Evolutionary conservation across 2,329 filamentous ascomycete genomes (phyloP).

Genomic region (Phyllachora maydis): DNA sequence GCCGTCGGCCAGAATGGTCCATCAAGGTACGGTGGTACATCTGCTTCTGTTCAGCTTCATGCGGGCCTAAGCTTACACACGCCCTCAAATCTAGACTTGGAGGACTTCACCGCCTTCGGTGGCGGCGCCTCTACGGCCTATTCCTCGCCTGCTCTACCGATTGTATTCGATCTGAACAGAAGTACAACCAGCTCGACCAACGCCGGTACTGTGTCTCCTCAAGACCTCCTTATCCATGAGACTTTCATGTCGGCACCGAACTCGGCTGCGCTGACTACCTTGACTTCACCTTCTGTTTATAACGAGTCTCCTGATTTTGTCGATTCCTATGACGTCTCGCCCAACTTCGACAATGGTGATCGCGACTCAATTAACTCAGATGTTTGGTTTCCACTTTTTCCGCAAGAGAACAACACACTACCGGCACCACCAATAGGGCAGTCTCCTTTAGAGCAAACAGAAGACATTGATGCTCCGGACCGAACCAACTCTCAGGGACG

Average conservation of each 20-base stretch:
- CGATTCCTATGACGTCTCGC: constrained; percentile 58
- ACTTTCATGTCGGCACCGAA: constrained; percentile 57
- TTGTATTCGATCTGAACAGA: constrained; percentile 26
- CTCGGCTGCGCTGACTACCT: constrained; percentile 59
- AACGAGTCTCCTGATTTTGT: constrained; percentile 55
- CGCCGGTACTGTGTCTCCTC: constrained; percentile 60
- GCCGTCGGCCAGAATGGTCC: constrained; percentile 31
- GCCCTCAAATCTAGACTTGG: constrained; percentile 27
- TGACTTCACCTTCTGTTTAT: constrained; percentile 69
- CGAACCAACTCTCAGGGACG: constrained; percentile 12
- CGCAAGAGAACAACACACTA: constrained; percentile 25
- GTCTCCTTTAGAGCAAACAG: constrained; percentile 21
- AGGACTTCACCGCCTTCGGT: constrained; percentile 36
- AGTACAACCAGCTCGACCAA: constrained; percentile 29
- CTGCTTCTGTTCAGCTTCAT: constrained; percentile 4
- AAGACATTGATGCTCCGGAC: constrained; percentile 26
- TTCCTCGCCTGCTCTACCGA: constrained; percentile 29
- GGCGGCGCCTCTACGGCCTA: constrained; percentile 26
- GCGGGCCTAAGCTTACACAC: not conserved
- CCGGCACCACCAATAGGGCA: too few relatives aligned
- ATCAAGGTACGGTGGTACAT: constrained; percentile 24
- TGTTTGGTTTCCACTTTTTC: constrained; percentile 57
- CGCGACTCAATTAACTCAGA: constrained; percentile 28
- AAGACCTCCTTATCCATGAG: constrained; percentile 55
- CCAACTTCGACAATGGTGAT: constrained; percentile 45